Base-by-base conservation (phyloP, 176 grass and related monocot genomes). In the Alloteropsis semialata region DNA sequence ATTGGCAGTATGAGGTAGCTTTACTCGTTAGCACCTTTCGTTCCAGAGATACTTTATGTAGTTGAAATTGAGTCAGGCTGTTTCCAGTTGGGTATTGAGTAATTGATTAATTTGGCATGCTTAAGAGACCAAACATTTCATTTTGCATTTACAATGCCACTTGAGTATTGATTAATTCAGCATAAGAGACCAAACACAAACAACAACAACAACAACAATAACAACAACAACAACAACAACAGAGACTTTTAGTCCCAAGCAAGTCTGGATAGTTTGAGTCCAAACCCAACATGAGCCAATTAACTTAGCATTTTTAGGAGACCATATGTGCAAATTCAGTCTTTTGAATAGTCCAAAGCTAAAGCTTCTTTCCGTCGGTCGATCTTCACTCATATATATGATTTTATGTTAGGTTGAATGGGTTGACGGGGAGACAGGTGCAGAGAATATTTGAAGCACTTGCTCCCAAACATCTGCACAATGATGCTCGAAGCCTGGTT, bases 361-460 rank as follows among this genome's bases (percentile, higher is more conserved):
- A 39, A 65, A 74, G 21, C 17, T 28, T 83, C 10, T 81, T 60
- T 83, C 22, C n/a, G 27, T 69, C 56, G 41, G 41, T 71, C 74
- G 10, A 24, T 10, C 21, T 56, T 72, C 29, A 73, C 32, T 56
- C 66, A 72, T 81, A 62, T 42, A 24, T 73, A 67, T 64, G 74
- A 91, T 69, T 58, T 87, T 89, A 64, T 86, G 14, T 69, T 81
- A 98, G 96, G 88, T 92, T 95, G 89, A 90, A 90, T 88, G 93
- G 92, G 54, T 73, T 95, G 75, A 95, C 92, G 3, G 96, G 92
- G 54, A 84, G 82, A 60, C 82, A 98, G 88, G 83, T 95, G 82
- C 92, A 98, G 53, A 92, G 89, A 66, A 90, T 92, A 59, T 98
- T 95, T 65, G 85, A 87, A 87, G 74, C 89, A 12, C 89, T 98